phyloP scores from a whole-genome alignment of 208 protist genomes.

The Leishmania guyanensis region DNA sequence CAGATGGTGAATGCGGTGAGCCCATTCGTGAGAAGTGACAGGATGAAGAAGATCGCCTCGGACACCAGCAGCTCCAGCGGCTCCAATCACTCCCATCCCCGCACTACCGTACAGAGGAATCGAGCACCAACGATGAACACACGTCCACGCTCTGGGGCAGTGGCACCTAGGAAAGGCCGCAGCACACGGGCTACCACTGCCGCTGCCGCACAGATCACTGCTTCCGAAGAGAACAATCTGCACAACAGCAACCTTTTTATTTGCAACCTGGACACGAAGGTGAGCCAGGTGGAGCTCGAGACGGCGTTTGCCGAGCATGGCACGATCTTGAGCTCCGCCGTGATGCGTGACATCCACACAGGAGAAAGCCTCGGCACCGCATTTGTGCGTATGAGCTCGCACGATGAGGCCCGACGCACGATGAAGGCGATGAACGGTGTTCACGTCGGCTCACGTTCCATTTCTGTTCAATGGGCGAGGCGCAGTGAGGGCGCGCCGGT shows the following conservation, averaged over 20 bases:
- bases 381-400: constrained; percentile 63
- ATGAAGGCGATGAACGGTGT: constrained; percentile 27
- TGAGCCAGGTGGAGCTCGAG: constrained; percentile 47
- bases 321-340: constrained; percentile 48
- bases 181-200: background rate
- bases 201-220: background rate
- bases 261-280: constrained; percentile 36
- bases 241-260: constrained; percentile 66
- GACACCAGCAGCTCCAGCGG: constrained; percentile 2
- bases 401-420: constrained; percentile 41
- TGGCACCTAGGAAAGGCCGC: background rate
- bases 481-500: constrained; percentile 64
- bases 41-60: background rate
- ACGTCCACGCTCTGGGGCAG: background rate
- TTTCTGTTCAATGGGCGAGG: constrained; percentile 76
- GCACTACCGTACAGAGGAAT: too few species aligned
- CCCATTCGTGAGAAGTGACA: background rate
- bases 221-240: constrained; percentile 13
- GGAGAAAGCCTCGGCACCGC: constrained; percentile 65
- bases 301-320: constrained; percentile 45
- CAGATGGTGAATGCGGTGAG: background rate
- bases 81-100: constrained; percentile 7
- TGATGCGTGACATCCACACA: constrained; percentile 79
- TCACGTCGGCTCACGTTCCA: constrained; percentile 16
- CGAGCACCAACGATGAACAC: background rate